Conservation (phyloP, 2,329 filamentous ascomycete genomes). For the Clarireedia sp. region DNA sequence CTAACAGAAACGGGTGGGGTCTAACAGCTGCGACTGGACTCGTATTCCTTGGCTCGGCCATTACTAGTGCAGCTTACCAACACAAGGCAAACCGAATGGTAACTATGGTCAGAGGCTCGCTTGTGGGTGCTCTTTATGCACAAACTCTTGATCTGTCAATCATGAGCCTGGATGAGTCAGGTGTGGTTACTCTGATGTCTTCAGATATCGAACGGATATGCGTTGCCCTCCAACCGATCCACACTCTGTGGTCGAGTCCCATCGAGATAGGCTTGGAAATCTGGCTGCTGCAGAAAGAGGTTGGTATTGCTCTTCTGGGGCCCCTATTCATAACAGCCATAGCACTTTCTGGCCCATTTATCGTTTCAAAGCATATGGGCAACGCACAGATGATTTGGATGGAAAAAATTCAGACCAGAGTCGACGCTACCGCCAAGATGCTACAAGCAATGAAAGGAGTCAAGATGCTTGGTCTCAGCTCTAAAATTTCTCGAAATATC, state of each 20-base stretch:
- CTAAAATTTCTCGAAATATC: constrained; percentile 27
- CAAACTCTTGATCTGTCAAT: constrained; percentile 24
- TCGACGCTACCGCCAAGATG: constrained; percentile 25
- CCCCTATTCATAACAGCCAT: constrained; percentile 19
- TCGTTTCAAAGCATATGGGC: constrained; percentile 19
- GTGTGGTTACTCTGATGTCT: constrained; percentile 11
- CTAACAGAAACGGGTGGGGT: constrained; percentile 15
- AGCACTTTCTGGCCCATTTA: constrained; percentile 23
- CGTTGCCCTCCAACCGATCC: constrained; percentile 24
- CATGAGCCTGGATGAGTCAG: constrained; percentile 21
- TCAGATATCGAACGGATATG: constrained; percentile 19
- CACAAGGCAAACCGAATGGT: constrained; percentile 15
- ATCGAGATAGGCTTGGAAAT: constrained; percentile 25
- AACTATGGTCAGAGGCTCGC: constrained; percentile 20
- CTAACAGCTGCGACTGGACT: constrained; percentile 16
- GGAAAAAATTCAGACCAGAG: constrained; percentile 25
- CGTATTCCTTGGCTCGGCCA: constrained; percentile 24
- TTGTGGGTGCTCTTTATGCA: constrained; percentile 24
- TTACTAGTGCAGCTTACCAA: constrained; percentile 17
- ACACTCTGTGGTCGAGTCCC: constrained; percentile 28
- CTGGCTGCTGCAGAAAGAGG: constrained; percentile 24
- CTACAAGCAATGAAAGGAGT: constrained; percentile 27
- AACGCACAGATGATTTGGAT: constrained; percentile 28
- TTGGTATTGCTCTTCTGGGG: constrained; percentile 24
- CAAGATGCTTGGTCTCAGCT: constrained; percentile 1